Evolutionary conservation across 2,329 filamentous ascomycete species (phyloP).

Genomic region (Claviceps paspali): DNA sequence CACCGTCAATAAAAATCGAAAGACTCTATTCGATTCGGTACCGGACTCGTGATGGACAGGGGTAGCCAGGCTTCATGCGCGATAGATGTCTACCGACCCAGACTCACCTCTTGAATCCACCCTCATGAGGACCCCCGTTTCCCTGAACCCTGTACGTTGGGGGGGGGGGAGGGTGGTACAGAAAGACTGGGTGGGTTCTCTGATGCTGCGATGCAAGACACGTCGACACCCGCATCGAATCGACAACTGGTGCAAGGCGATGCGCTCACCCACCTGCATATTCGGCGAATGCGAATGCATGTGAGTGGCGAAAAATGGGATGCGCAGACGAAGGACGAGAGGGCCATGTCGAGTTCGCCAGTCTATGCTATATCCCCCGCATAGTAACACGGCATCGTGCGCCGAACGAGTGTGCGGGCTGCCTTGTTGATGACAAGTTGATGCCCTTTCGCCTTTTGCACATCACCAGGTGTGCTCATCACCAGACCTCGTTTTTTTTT

Average conservation of each 20-base stretch:
- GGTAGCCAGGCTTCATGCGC: neutral
- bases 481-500: neutral
- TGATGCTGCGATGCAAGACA: no score
- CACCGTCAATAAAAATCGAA: neutral
- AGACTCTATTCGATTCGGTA: neutral
- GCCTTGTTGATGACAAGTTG: neutral
- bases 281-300: neutral
- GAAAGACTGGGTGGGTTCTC: neutral
- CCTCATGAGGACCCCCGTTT: slow-evolving; percentile 1
- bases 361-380: neutral
- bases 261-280: neutral
- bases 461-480: neutral
- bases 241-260: neutral
- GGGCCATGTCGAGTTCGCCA: no score
- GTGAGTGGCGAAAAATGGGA: neutral
- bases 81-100: no score
- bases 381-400: neutral
- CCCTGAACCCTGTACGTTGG: neutral
- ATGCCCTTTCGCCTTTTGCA: no score
- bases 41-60: neutral
- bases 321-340: neutral
- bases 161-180: neutral
- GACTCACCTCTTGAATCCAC: neutral
- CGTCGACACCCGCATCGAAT: neutral
- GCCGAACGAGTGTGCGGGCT: neutral